Evolutionary conservation across 257 asterid genomes (phyloP), one percentile per base, ranked within the genome.

Genomic region (Penstemon barbatus): DNA sequence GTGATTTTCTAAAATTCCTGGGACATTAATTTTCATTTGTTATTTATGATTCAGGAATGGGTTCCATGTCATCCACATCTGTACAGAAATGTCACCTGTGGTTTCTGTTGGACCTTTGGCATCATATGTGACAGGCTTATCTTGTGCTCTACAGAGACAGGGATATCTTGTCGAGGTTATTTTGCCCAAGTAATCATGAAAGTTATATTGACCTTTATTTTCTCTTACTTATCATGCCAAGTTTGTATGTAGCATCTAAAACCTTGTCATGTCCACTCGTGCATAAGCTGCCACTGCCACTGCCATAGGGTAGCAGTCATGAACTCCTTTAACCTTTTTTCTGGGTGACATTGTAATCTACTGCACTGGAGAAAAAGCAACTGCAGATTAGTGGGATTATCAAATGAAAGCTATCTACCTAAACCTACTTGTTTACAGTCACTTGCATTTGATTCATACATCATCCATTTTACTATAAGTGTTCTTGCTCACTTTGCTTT

Each of bases 31-130:
- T 49, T 57, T 40, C 6, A 55, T 68, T 25, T 41, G 37, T 50
- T 69, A 33, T 62, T 73, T 71, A 7, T 75, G 66, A 44, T 69
- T 66, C 89, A 90, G 96, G 87, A 77, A 73, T 15, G 79, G 90
- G 6, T 76, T 82, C 66, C 97, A 90, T 77, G 69, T 88, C 66
- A 76, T 90, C 78, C 97, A 88, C 84, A 82, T 90, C 69, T 84
- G 89, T 72, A 80, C 97, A 68, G 97, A 90, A 84, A 90, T 90
- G 97, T 91, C 83, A 70, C 97, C 97, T 15, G 84, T 90, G 72
- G 86, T 80, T 33, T 84, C 87, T 43, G 87, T 81, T 77, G 92
- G 96, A 77, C 72, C 89, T 70, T 82, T 90, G 85, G 96, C 92
- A 54, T 72, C 87, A 68, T 88, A 90, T 64, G 78, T 90, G 48